Evolutionary conservation across 1,284 basidiomycete species (phyloP).

Genomic region (Marasmius sp.): DNA sequence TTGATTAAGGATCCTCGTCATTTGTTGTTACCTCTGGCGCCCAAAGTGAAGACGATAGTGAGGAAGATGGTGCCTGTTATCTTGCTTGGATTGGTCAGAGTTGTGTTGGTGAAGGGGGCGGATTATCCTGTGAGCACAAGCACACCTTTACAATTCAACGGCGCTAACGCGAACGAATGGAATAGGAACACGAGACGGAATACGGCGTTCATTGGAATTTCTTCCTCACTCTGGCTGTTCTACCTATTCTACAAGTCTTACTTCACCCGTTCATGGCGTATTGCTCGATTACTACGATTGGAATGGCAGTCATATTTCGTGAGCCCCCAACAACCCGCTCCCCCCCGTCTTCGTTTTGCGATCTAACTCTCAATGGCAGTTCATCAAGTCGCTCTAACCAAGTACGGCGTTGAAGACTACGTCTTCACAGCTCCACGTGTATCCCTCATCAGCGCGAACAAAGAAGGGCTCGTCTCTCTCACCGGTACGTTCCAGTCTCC

Average conservation of each 20-base stretch:
- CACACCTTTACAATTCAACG: constrained; percentile 3
- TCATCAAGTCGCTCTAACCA: constrained; percentile 68
- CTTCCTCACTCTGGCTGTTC: constrained; percentile 87
- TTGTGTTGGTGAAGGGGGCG: constrained; percentile 87
- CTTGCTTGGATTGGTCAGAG: constrained; percentile 73
- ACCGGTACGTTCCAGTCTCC: no score
- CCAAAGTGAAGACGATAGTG: constrained; percentile 51
- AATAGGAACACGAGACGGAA: constrained; percentile 91
- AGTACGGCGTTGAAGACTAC: constrained; percentile 58
- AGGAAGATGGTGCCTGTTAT: constrained; percentile 72
- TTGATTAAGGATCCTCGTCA: constrained; percentile 61
- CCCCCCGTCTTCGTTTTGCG: background rate
- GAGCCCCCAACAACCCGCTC: constrained; percentile 25
- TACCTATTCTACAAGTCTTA: constrained; percentile 76
- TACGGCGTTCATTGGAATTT: constrained; percentile 99
- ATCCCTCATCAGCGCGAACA: constrained; percentile 79
- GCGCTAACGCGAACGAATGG: constrained; percentile 3
- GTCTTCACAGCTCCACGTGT: constrained; percentile 64
- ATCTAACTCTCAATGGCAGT: no score
- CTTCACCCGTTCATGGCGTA: constrained; percentile 63
- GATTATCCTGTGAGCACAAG: constrained; percentile 82
- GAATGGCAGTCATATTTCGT: constrained; percentile 66
- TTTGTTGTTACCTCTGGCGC: constrained; percentile 45
- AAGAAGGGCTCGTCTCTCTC: constrained; percentile 87
- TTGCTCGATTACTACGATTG: constrained; percentile 65